A percentile compares a stretch with the other conserved stretches of the same genome.
Evolutionary conservation across 2,329 filamentous ascomycete species (phyloP).

Genomic region (Beauveria sp.): DNA sequence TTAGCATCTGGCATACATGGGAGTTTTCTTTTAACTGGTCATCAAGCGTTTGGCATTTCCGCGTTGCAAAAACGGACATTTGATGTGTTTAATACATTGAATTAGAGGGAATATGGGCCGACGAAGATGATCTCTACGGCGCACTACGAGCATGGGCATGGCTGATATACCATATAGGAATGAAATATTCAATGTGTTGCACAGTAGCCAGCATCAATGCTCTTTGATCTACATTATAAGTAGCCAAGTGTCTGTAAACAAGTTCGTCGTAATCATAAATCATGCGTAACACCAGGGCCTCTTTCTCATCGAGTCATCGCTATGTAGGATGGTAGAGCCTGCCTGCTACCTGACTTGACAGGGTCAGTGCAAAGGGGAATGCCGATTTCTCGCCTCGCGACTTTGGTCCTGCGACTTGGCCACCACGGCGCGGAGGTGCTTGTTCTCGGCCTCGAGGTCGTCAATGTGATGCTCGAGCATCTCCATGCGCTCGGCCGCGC

Average conservation of each 20-base stretch:
- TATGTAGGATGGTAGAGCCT: background rate
- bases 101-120: background rate
- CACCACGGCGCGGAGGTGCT: conserved; percentile 14
- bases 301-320: background rate
- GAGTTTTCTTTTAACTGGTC: background rate
- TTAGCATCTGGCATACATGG: conserved; percentile 10
- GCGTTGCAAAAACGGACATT: background rate
- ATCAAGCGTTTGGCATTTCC: background rate
- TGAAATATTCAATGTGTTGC: background rate
- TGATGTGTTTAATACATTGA: background rate
- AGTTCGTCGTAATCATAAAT: background rate
- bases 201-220: background rate
- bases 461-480: conserved; percentile 45
- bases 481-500: conserved; percentile 55
- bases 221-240: background rate
- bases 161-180: conserved; percentile 5
- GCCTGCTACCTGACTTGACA: background rate
- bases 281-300: background rate
- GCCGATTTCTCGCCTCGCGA: background rate
- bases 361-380: background rate
- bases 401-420: background rate
- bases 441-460: conserved; percentile 42
- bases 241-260: background rate
- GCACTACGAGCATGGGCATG: background rate
- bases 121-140: conserved; percentile 1